Evolutionary conservation across 148 eudicot species (phyloP).

Genomic region (Rhododendron griersonianum): DNA sequence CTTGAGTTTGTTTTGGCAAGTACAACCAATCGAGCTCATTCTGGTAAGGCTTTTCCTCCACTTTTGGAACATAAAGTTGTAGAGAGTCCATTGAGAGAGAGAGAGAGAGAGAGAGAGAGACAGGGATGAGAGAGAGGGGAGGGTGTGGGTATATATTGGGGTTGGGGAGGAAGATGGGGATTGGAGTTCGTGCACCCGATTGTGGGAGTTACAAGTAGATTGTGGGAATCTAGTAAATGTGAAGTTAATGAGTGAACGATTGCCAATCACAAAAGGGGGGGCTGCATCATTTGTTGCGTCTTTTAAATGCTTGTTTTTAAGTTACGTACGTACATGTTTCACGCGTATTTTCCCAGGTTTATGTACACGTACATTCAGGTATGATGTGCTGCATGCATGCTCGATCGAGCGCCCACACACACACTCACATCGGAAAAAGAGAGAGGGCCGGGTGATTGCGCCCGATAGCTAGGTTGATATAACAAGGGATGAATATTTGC

Average conservation of each 20-base stretch:
- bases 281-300: slow-evolving; percentile 25
- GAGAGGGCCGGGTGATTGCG: not conserved
- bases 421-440: not conserved
- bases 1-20: slow-evolving; percentile 21
- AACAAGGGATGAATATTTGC: too few species aligned
- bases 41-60: slow-evolving; percentile 16
- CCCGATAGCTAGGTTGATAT: too few species aligned
- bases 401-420: too few species aligned
- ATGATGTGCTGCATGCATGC: not conserved
- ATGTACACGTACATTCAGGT: too few species aligned
- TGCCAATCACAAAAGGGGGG: slow-evolving; percentile 33
- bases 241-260: slow-evolving; percentile 37
- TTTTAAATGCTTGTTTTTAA: slow-evolving; percentile 18
- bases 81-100: slow-evolving; percentile 8
- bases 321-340: slow-evolving; percentile 13
- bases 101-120: not conserved
- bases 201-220: slow-evolving; percentile 47
- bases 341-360: not conserved
- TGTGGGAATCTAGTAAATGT: slow-evolving; percentile 16
- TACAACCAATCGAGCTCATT: slow-evolving; percentile 14
- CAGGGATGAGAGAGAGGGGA: not conserved
- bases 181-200: slow-evolving; percentile 24
- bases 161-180: not conserved
- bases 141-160: slow-evolving; percentile 10
- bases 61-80: slow-evolving; percentile 18